Evolutionary conservation across 257 asterid species (phyloP), one percentile per base, ranked within the genome.

Genomic region (Rhazya stricta): DNA sequence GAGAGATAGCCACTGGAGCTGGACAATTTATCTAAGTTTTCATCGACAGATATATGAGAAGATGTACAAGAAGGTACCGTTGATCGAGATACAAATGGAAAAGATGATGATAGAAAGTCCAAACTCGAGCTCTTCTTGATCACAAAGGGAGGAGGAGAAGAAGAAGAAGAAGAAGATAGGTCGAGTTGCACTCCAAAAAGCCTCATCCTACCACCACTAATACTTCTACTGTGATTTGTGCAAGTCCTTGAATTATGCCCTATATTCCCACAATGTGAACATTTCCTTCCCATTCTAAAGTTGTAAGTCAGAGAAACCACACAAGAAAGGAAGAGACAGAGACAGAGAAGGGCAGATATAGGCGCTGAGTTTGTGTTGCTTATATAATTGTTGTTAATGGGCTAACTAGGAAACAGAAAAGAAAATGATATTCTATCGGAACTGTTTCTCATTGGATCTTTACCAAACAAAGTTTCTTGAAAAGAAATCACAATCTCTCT

Each of bases 201-300:
- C 85, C 76, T 84, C 87, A 84, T 46, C 32, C 75, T 73, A 39
- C 51, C 63, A 71, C n/a, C 72, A 76, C 50, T 68, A 3, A 6
- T 65, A 9, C 56, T 70, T 65, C 42, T 29, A 41, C 48, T 67
- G 0, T 50, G 41, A 30, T 21, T 72, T 57, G 78, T 76, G 63
- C 87, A 87, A 48, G 91, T 87, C 67, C 90, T 84, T 84, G 88
- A 84, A 76, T 87, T 87, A 76, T 87, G 91, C 29, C 91, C 89
- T 23, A 76, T 76, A 0, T 77, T 74, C 74, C 87, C 89, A 70
- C 91, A 87, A 42, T 77, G 76, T 21, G 91, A 84, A 80, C 89
- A 84, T 83, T 84, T 84, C 73, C 91, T 83, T 42, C 81, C 86
- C 86, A 81, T 82, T 43, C 67, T 56, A 13, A 9, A 8, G 5